Evolutionary conservation across 148 eudicot genomes (phyloP), one percentile per base, ranked within the genome.

Genomic region (Polygonum maritimum): DNA sequence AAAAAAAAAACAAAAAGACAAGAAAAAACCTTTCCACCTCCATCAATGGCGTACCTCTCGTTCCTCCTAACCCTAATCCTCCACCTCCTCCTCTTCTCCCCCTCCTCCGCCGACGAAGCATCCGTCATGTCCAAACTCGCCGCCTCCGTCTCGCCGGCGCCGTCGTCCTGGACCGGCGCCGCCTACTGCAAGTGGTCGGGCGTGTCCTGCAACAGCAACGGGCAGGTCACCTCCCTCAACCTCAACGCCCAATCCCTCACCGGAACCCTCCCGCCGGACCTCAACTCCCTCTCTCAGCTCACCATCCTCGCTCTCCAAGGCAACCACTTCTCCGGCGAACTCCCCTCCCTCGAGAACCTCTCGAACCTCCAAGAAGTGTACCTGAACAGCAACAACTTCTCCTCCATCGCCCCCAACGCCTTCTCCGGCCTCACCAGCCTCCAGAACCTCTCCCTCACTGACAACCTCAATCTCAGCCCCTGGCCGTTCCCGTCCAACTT

Each of bases 291-390:
- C 39, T 52, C 96, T 16, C 76, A 80, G 36, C 93, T 92, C 79
- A 75, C 86, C 8, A 55, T 83, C 21, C 82, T 90, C 21, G 55
- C 83, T 9, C 80, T 90, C 7, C 93, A 89, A 71, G 40, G 69
- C 13, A 92, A 92, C 81, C 62, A 7, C 7, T 74, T 92, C 73
- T 72, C 91, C 40, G 97, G 97, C 16, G 65, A 86, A 1, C 2
- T 92, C 15, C 97, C 97, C 0, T 77, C 84, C 3, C 83, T 92
- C 10, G 71, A 95, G 39, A 79, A 84, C 75, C 80, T 87, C n/a
- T 0, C 85, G 7, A 38, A 62, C 3, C 87, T 92, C 33, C 72
- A 77, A 22, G 38, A 77, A 4, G 55, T 85, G 0, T 78, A 49
- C 8, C 84, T 92, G 5, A 88, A 89, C 48, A 7, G 16, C 31